Conservation (phyloP, 805 yeast species). For the Suhomyces sp. region DNA sequence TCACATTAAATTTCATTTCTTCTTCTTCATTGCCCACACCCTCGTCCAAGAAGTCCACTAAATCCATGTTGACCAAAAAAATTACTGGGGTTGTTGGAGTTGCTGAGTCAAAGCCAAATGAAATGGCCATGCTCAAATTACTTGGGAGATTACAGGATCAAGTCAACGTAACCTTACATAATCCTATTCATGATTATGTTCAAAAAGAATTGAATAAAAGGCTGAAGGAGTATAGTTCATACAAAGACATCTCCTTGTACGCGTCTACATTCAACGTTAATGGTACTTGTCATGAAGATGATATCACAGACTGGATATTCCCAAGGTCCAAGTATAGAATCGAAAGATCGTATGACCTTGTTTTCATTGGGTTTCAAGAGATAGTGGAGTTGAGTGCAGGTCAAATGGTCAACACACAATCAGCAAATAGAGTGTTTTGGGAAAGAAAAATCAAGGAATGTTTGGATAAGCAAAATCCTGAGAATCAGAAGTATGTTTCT, state of each 20-base stretch:
- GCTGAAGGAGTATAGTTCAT: conserved; percentile 39
- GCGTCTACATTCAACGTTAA: conserved; percentile 57
- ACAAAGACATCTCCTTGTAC: conserved; percentile 42
- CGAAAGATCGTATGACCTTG: conserved; percentile 57
- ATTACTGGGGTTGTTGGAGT: conserved; percentile 43
- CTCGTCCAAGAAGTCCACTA: conserved; percentile 30
- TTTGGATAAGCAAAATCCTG: conserved; percentile 38
- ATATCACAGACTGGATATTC: conserved; percentile 44
- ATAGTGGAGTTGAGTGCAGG: conserved; percentile 80
- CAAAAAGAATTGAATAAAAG: conserved; percentile 40
- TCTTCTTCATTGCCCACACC: conserved; percentile 35
- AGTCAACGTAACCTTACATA: conserved; percentile 42
- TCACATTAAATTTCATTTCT: conserved; percentile 40
- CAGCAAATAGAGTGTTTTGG: conserved; percentile 59
- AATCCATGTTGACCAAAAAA: conserved; percentile 36
- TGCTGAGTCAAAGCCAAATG: conserved; percentile 35
- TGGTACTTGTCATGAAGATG: conserved; percentile 46
- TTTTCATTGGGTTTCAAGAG: conserved; percentile 86
- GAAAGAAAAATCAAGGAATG: conserved; percentile 55
- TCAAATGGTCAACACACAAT: conserved; percentile 78
- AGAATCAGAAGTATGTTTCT: conserved; percentile 48
- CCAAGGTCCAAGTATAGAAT: conserved; percentile 34
- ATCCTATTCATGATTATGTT: conserved; percentile 57
- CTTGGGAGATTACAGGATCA: conserved; percentile 51
- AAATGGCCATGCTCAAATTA: conserved; percentile 46